Percentiles rank a stretch among this genome's conserved stretches.
These are phyloP conservation scores for Gnaphalium uliginosum DNA, from an alignment of 129 eudicot genomes.

Conservation along the genomic window DNA sequence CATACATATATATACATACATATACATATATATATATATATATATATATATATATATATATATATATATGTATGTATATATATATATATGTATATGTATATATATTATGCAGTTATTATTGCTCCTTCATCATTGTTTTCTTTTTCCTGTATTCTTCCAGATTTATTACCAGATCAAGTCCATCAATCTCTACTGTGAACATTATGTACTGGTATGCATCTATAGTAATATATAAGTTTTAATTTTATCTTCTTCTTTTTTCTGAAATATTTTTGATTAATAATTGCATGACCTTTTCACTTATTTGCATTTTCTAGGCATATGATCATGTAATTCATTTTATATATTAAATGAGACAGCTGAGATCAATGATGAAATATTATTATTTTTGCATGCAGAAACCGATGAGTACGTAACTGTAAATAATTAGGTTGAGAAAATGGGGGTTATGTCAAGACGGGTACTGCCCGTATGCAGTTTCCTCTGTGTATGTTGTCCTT, in stretches of 20 bases:
- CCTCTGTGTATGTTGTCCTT: conserved; percentile 72
- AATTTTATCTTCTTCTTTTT: neutral
- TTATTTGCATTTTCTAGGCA: neutral
- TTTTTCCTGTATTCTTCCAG: conserved; percentile 5
- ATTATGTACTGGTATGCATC: conserved; percentile 24
- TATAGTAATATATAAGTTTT: neutral
- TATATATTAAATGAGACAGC: neutral
- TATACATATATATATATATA: too few species aligned
- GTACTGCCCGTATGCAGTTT: conserved; percentile 70
- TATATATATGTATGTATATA: too few species aligned
- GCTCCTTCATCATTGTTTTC: conserved; percentile 3
- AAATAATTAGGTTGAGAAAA: conserved; percentile 28
- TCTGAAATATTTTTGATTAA: neutral
- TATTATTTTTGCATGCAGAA: conserved; percentile 18
- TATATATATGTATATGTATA: too few species aligned
- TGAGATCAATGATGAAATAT: neutral
- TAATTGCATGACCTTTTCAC: neutral
- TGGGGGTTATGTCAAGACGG: conserved; percentile 87
- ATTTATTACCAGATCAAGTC: conserved; percentile 19
- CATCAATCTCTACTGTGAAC: neutral
- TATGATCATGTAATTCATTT: neutral
- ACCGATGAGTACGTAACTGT: conserved; percentile 4
- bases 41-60: too few species aligned
- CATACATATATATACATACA: too few species aligned
- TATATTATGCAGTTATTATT: neutral